Percentiles rank a stretch among this genome's conserved stretches.
Evolutionary conservation across 495 filamentous ascomycete species (phyloP).

Genomic region (Penicillium dipodomyicola): DNA sequence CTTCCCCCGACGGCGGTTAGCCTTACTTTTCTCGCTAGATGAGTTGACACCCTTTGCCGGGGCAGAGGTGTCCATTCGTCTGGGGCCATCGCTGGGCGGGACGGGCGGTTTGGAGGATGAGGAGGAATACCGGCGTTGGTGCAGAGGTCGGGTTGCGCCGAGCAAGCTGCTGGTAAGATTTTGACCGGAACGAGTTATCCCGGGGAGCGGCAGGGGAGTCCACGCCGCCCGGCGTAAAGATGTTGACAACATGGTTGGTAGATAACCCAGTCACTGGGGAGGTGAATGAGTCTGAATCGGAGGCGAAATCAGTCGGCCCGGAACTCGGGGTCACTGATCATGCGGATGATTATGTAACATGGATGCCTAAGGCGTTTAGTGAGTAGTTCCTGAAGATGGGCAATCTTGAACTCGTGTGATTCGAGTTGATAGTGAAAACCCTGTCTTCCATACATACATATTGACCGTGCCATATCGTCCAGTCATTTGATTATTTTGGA

Average conservation of each 20-base stretch:
- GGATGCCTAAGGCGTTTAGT: constrained; percentile 21
- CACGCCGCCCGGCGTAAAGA: constrained; percentile 50
- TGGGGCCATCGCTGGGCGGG: constrained; percentile 46
- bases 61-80: constrained; percentile 41
- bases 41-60: constrained; percentile 43
- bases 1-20: constrained; percentile 39
- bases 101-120: constrained; percentile 52
- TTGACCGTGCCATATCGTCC: not conserved
- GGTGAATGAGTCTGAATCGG: constrained; percentile 32
- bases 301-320: constrained; percentile 46
- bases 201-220: constrained; percentile 37
- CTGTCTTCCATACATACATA: not conserved
- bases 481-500: not conserved
- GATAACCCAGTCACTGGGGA: constrained; percentile 28
- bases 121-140: constrained; percentile 54
- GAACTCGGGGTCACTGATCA: constrained; percentile 40
- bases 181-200: constrained; percentile 32
- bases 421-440: not conserved
- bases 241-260: constrained; percentile 48
- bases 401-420: not conserved
- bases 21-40: constrained; percentile 38
- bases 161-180: constrained; percentile 33
- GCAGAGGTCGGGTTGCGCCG: constrained; percentile 36
- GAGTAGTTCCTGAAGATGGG: not conserved
- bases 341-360: constrained; percentile 39